Percentiles rank a stretch among this genome's conserved stretches.
These are phyloP conservation scores for Podaxis sp. DNA, from an alignment of 768 basidiomycete genomes.

Conservation along the genomic window DNA sequence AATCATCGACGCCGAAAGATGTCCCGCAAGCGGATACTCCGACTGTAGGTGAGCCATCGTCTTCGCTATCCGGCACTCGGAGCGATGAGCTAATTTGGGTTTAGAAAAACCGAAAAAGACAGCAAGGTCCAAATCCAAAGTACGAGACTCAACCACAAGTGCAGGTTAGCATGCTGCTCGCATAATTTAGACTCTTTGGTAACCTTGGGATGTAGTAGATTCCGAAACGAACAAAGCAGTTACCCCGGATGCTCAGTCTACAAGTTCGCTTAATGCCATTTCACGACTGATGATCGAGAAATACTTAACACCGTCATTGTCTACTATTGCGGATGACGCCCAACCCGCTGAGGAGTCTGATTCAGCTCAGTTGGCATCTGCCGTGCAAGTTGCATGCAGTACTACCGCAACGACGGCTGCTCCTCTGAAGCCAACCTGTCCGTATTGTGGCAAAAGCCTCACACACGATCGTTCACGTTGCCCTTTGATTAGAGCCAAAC, in stretches of 20 bases:
- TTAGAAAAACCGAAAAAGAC: neutral
- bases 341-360: conserved; percentile 18
- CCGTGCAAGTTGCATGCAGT: neutral
- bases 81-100: neutral
- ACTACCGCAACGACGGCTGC: neutral
- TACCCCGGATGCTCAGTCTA: neutral
- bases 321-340: neutral
- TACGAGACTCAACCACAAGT: conserved; percentile 2
- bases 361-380: neutral
- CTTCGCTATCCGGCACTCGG: neutral
- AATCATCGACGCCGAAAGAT: neutral
- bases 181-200: neutral
- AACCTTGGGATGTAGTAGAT: conserved; percentile 15
- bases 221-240: conserved; percentile 12
- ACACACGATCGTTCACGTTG: conserved; percentile 52
- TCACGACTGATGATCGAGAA: conserved; percentile 14
- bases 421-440: conserved; percentile 24
- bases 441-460: conserved; percentile 44
- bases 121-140: conserved; percentile 6
- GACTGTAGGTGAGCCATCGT: neutral
- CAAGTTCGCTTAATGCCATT: neutral
- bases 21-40: neutral
- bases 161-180: conserved; percentile 13
- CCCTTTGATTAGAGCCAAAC: conserved; percentile 41
- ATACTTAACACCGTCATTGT: neutral